Evolutionary conservation across 2,329 filamentous ascomycete species (phyloP).

Genomic region (Graphium sp.): DNA sequence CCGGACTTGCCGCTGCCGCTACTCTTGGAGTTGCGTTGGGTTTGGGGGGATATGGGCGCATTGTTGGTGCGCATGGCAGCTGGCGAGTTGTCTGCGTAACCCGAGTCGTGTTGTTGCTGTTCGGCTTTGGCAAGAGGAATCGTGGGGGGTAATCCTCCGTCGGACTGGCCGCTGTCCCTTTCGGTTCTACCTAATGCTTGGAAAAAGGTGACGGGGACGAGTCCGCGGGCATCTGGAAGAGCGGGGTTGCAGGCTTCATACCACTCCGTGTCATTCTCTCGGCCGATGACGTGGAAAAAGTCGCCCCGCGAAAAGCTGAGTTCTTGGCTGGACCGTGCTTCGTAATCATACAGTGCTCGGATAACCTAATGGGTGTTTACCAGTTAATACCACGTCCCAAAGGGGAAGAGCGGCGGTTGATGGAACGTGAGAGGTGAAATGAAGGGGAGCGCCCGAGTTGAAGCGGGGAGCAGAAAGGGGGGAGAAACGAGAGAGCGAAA

Average conservation of each 20-base stretch:
- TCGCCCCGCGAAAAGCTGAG: constrained; percentile 88
- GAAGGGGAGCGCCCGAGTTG: background rate
- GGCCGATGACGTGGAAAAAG: constrained; percentile 94
- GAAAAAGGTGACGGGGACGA: constrained; percentile 90
- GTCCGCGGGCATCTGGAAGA: constrained; percentile 68
- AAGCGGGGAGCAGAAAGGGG: background rate
- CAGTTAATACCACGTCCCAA: no score
- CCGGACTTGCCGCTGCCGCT: constrained; percentile 35
- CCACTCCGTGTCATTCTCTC: constrained; percentile 90
- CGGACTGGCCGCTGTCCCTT: constrained; percentile 65
- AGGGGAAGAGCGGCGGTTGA: background rate
- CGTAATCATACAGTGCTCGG: constrained; percentile 87
- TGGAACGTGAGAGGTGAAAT: background rate
- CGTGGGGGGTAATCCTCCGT: constrained; percentile 27
- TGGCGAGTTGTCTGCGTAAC: constrained; percentile 49
- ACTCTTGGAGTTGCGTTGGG: constrained; percentile 33
- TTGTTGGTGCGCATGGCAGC: constrained; percentile 3
- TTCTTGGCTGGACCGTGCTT: constrained; percentile 59
- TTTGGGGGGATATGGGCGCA: constrained; percentile 5
- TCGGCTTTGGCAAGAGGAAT: constrained; percentile 39
- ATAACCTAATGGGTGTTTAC: constrained; percentile 66
- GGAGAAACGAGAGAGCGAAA: constrained; percentile 2
- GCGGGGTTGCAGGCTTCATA: constrained; percentile 97
- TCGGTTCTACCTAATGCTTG: constrained; percentile 84
- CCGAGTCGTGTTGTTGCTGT: constrained; percentile 89